phyloP scores from a whole-genome alignment of 805 yeast genomes.

The Lachancea nothofagi region DNA sequence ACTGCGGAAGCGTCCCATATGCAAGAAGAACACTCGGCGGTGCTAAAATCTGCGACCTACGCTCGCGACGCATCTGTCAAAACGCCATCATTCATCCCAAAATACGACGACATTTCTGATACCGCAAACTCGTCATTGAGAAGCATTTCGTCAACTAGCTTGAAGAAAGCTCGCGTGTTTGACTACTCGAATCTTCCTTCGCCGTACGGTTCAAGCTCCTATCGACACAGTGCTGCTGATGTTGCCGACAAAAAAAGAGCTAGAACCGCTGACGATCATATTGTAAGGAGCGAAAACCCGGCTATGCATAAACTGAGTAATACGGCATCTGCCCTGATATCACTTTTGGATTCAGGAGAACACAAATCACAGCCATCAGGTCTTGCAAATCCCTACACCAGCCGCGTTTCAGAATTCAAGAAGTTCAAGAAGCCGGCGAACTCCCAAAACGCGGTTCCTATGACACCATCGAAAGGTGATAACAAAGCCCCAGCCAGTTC shows the following conservation, averaged over 20 bases:
- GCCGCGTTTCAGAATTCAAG: constrained; percentile 17
- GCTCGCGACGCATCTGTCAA: constrained; percentile 17
- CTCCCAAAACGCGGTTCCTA: not conserved
- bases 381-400: constrained; percentile 42
- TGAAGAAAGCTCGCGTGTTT: constrained; percentile 30
- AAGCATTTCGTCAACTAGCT: constrained; percentile 19
- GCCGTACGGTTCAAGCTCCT: constrained; percentile 35
- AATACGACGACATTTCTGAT: constrained; percentile 24
- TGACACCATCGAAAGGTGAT: constrained; percentile 5
- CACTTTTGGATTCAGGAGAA: constrained; percentile 36
- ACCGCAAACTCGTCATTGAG: constrained; percentile 18
- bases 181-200: constrained; percentile 37
- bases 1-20: not conserved
- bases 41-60: constrained; percentile 8
- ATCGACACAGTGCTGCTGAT: constrained; percentile 24
- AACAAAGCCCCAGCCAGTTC: constrained; percentile 9
- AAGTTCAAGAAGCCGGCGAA: constrained; percentile 10
- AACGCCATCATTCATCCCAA: constrained; percentile 35
- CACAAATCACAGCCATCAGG: constrained; percentile 14
- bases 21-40: constrained; percentile 8
- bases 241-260: constrained; percentile 2
- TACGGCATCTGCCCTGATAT: constrained; percentile 46
- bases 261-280: not conserved
- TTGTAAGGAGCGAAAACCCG: constrained; percentile 5
- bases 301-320: constrained; percentile 35